Conservation (phyloP, 2,329 filamentous ascomycete genomes). For the Graphilbum sp. region DNA sequence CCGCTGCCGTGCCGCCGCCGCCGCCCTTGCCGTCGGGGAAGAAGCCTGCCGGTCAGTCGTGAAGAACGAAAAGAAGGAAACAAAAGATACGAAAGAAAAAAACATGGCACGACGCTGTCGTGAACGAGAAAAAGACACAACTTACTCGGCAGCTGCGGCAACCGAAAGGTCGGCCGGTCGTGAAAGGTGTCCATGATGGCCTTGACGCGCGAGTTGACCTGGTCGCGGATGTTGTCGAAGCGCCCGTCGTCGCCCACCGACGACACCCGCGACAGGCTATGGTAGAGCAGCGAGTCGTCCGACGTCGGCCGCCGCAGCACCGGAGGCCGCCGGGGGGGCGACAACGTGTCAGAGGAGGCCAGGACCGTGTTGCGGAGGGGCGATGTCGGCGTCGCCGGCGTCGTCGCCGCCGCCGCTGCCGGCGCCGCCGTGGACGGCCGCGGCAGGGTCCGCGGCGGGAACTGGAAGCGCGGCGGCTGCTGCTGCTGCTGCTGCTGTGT, state of each 20-base stretch:
- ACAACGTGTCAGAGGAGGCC: too few species aligned
- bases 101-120: too few species aligned
- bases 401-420: neutral
- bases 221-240: constrained; percentile 65
- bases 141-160: constrained; percentile 39
- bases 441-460: neutral
- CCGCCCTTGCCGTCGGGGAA: constrained; percentile 14
- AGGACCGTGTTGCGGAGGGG: neutral
- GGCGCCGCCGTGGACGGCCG: neutral
- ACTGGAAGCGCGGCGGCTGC: neutral
- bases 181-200: constrained; percentile 78
- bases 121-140: constrained; percentile 2
- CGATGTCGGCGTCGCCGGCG: neutral
- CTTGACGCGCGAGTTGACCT: constrained; percentile 79
- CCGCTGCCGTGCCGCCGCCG: constrained; percentile 8
- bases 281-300: constrained; percentile 64
- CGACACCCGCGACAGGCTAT: constrained; percentile 60
- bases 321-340: constrained; percentile 14
- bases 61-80: neutral
- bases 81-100: neutral
- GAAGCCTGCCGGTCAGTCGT: constrained; percentile 4
- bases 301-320: constrained; percentile 47
- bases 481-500: neutral
- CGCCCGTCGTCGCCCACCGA: constrained; percentile 71
- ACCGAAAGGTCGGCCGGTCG: constrained; percentile 60